Evolutionary conservation across 2,329 filamentous ascomycete genomes (phyloP), one percentile per base, ranked within the genome.

Genomic region (Leptographium radiaticola): DNA sequence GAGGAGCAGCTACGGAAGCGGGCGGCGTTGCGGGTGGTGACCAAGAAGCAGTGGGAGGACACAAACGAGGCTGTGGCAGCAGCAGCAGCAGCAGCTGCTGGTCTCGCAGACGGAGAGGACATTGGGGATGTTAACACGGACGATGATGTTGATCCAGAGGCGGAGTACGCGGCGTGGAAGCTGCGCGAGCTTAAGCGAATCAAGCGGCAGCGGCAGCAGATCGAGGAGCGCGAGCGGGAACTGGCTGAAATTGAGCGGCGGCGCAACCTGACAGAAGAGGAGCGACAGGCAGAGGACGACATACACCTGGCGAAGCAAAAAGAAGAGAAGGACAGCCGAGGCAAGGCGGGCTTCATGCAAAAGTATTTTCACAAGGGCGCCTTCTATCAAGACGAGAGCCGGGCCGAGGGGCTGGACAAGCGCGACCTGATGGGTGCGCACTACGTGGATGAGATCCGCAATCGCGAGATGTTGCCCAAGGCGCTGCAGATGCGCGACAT

Each of bases 351-450:
- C 2, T 96, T 83, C 67, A 88, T 97, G 86, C 90, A 96, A 65
- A 89, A 90, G 66, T 98, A 97, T 71, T 90, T 88, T 69, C 93
- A 98, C 75, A 91, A 90, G 71, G 93, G 93, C 49, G 93, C 93
- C 16, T 98, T 97, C 72, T 97, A 88, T 73, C 86, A 86, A 60
- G 88, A 90, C 52, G 87, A 94, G 62, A 77, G 83, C 51, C 81
- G 83, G 61, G 81, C 81, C 16, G 81, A 87, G 58, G 87, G 88
- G 1, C 73, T 96, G 47, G 83, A 87, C 58, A 79, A 84, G 64
- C 77, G 93, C 48, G 87, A 96, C 64, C 76, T 96, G 59, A 95
- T 95, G 81, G 90, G 90, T 15, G 80, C 84, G 2, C 75, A 80
- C 51, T 94, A 93, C 61, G 82, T 79, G 50, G 91, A 97, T 66